A percentile compares a stretch with the other conserved stretches of the same genome.
These are phyloP conservation scores for Cladophialophora exuberans DNA, from an alignment of 2,329 filamentous ascomycete species.

Conservation along the genomic window DNA sequence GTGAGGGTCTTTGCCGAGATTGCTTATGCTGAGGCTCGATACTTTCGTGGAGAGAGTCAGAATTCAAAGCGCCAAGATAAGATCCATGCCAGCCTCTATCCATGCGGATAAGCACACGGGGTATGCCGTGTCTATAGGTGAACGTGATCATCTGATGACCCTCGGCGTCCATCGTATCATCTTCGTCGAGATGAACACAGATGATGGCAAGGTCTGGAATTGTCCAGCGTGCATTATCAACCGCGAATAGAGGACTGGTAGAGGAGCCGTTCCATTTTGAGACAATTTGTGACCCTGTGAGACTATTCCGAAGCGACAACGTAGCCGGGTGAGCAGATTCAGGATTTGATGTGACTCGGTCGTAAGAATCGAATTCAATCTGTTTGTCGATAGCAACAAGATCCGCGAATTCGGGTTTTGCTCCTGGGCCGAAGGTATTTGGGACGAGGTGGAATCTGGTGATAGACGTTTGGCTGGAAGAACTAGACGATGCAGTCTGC, in stretches of 20 bases:
- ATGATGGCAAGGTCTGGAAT: slow-evolving; percentile 51
- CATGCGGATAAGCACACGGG: slow-evolving; percentile 49
- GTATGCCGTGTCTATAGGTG: slow-evolving; percentile 48
- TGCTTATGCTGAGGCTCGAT: slow-evolving; percentile 37
- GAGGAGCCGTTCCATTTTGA: slow-evolving; percentile 43
- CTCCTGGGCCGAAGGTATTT: slow-evolving; percentile 50
- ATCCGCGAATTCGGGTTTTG: slow-evolving; percentile 51
- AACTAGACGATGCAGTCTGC: slow-evolving; percentile 39
- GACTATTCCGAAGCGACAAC: slow-evolving; percentile 35
- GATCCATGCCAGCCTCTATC: slow-evolving; percentile 44
- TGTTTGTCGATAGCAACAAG: slow-evolving; percentile 48
- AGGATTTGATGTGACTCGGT: slow-evolving; percentile 18
- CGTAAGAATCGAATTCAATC: slow-evolving; percentile 52
- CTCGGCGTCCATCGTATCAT: slow-evolving; percentile 32
- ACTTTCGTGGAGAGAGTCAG: slow-evolving; percentile 46
- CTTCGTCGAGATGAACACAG: slow-evolving; percentile 40
- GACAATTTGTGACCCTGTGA: slow-evolving; percentile 36
- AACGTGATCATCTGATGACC: slow-evolving; percentile 40
- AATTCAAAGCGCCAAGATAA: slow-evolving; percentile 27
- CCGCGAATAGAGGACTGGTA: too few species aligned
- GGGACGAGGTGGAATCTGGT: slow-evolving; percentile 54
- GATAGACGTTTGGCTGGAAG: slow-evolving; percentile 43
- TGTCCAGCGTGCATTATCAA: slow-evolving; percentile 48
- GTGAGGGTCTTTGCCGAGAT: slow-evolving; percentile 8
- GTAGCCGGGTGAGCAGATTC: slow-evolving; percentile 33